A percentile compares a stretch with the other conserved stretches of the same genome.
Conservation (phyloP, 179 eudicot genomes). For the Heliamphora pulchella region DNA sequence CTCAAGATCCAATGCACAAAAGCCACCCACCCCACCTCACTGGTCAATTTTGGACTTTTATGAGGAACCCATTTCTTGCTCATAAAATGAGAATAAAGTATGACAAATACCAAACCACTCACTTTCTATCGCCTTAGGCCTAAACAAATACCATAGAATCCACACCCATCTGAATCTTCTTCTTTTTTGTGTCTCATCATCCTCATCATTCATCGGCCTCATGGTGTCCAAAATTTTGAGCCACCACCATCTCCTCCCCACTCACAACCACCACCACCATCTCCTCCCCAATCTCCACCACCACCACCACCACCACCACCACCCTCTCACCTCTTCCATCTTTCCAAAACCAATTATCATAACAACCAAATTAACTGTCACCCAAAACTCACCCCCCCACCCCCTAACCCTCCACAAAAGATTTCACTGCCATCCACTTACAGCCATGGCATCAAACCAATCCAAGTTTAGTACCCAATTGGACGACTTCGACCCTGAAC, state of each 20-base stretch:
- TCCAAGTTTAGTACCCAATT: constrained; percentile 11
- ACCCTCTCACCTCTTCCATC: neutral
- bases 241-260: constrained; percentile 39
- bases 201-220: constrained; percentile 8
- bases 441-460: constrained; percentile 35
- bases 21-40: neutral
- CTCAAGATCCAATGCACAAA: neutral
- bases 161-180: constrained; percentile 9
- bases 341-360: constrained; percentile 9
- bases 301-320: neutral
- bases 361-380: constrained; percentile 14
- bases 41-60: neutral
- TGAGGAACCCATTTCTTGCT: too few species aligned
- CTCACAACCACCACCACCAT: constrained; percentile 24
- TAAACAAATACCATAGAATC: constrained; percentile 24
- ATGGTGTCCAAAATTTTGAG: constrained; percentile 48
- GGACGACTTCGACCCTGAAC: constrained; percentile 42
- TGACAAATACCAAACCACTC: constrained; percentile 24
- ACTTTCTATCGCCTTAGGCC: constrained; percentile 26
- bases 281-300: constrained; percentile 19
- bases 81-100: too few species aligned
- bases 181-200: constrained; percentile 6
- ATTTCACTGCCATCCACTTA: constrained; percentile 14
- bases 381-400: constrained; percentile 7
- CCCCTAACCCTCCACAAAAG: constrained; percentile 2